Evolutionary conservation across 2,329 filamentous ascomycete species (phyloP), one percentile per base, ranked within the genome.

Genomic region (Phialocephala subalpina): DNA sequence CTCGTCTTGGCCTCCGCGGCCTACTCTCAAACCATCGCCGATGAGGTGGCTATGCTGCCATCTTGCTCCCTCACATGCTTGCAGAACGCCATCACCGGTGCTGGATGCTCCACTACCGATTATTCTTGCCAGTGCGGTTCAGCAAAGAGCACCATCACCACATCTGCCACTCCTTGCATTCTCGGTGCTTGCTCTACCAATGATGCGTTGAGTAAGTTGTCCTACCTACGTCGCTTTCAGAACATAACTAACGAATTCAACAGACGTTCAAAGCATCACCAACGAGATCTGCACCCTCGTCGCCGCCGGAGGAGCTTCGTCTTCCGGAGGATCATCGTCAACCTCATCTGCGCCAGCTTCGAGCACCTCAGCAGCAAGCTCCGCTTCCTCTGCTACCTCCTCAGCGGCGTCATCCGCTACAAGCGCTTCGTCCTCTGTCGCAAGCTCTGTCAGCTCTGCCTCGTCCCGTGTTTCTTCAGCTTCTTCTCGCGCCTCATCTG

Each of bases 131-230:
- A 69, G 58, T 74, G 73, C 38, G 73, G 71, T 59, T 14, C 58
- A 14, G 55, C 42, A 3, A 70, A 63, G 42, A 33, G 38, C 40
- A 62, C 62, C 3, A 74, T 75, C 62, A 70, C 63, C 3, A 53
- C 42, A 12, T 0, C 40, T 18, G 72, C 69, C 3, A 69, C 65
- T 36, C 72, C 74, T 20, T 75, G 74, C 53, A 49, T 75, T 22
- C 55, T 66, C 25, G 33, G 56, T 9, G 62, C 53, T 12, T 75
- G 73, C 62, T 63, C 63, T 42, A 45, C 64, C 2, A 18, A 42
- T 1, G 73, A 74, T 29, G 64, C 68, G n/a, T 52, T 71, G 58
- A 69, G 73, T 74, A 69, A 55, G 73, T 71, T n/a, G 35, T 35
- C 20, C 12, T 33, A 5, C 1, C 49, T n/a, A 16, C 18, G 14